Evolutionary conservation across 2,329 filamentous ascomycete genomes (phyloP).

Genomic region (Fusarium dimerum): DNA sequence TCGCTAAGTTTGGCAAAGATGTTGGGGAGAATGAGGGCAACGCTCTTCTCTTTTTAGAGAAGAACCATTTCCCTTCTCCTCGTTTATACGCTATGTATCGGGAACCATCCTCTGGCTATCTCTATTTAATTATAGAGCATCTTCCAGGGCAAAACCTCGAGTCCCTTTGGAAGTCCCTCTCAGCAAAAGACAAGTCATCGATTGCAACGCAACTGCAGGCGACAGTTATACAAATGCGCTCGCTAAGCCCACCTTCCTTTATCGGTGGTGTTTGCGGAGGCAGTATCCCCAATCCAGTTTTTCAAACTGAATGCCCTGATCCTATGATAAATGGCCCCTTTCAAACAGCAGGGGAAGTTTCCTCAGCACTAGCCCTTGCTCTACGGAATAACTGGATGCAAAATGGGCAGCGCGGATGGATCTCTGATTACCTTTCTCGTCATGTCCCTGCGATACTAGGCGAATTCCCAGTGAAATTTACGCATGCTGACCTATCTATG

Average conservation of each 20-base stretch:
- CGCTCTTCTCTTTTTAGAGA: slow-evolving; percentile 7
- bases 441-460: slow-evolving; percentile 3
- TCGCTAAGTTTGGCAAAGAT: slow-evolving; percentile 7
- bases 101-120: not conserved
- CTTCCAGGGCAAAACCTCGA: slow-evolving; percentile 2
- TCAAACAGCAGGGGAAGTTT: slow-evolving; percentile 1
- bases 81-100: slow-evolving; percentile 12
- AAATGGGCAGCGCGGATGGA: slow-evolving; percentile 1
- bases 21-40: slow-evolving; percentile 12
- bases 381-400: slow-evolving; percentile 1
- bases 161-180: slow-evolving; percentile 4
- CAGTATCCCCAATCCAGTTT: not conserved
- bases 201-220: slow-evolving; percentile 6
- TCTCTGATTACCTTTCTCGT: slow-evolving; percentile 4
- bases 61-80: too few species aligned
- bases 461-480: slow-evolving; percentile 5
- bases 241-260: not conserved
- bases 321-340: slow-evolving; percentile 6
- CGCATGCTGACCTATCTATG: slow-evolving; percentile 10
- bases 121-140: slow-evolving; percentile 13
- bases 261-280: slow-evolving; percentile 1
- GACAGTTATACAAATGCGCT: slow-evolving; percentile 1
- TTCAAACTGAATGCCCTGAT: not conserved
- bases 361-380: slow-evolving; percentile 4
- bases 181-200: slow-evolving; percentile 4